phyloP scores from a whole-genome alignment of 805 yeast species.

The Saccharomycopsis sp. region DNA sequence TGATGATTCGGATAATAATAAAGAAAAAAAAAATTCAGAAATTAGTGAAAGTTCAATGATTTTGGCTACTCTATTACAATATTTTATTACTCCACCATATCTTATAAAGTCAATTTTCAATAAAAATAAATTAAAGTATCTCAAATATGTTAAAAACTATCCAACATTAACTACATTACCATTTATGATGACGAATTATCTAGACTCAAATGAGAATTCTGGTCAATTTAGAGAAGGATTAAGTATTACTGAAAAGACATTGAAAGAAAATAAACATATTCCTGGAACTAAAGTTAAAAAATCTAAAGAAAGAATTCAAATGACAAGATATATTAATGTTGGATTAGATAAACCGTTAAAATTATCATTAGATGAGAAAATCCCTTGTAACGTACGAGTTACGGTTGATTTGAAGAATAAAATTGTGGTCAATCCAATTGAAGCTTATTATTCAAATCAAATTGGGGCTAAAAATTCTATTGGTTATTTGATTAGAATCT shows the following conservation, averaged over 20 bases:
- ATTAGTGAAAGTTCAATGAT: slow-evolving; percentile 25
- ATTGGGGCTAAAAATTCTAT: slow-evolving; percentile 50
- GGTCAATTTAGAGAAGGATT: slow-evolving; percentile 44
- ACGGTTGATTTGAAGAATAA: slow-evolving; percentile 59
- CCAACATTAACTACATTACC: slow-evolving; percentile 72
- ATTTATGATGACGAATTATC: slow-evolving; percentile 38
- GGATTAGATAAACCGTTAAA: slow-evolving; percentile 55
- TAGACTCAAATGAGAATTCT: slow-evolving; percentile 24
- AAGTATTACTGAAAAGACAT: slow-evolving; percentile 19
- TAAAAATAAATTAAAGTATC: slow-evolving; percentile 36
- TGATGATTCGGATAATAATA: slow-evolving; percentile 15
- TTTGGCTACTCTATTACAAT: slow-evolving; percentile 65
- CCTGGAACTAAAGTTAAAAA: slow-evolving; percentile 25
- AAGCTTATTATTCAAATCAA: slow-evolving; percentile 49
- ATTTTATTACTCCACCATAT: slow-evolving; percentile 78
- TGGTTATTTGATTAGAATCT: slow-evolving; percentile 70
- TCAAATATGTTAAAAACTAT: slow-evolving; percentile 53
- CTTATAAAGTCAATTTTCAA: slow-evolving; percentile 57
- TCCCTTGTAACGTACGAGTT: slow-evolving; percentile 72
- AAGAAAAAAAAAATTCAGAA: neutral
- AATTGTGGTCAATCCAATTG: slow-evolving; percentile 57
- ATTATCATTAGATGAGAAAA: slow-evolving; percentile 44
- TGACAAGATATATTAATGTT: slow-evolving; percentile 67
- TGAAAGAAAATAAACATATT: slow-evolving; percentile 10
- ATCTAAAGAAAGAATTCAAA: slow-evolving; percentile 37